phyloP scores from a whole-genome alignment of 352 stramenopile species.

The Pythium apleroticum region DNA sequence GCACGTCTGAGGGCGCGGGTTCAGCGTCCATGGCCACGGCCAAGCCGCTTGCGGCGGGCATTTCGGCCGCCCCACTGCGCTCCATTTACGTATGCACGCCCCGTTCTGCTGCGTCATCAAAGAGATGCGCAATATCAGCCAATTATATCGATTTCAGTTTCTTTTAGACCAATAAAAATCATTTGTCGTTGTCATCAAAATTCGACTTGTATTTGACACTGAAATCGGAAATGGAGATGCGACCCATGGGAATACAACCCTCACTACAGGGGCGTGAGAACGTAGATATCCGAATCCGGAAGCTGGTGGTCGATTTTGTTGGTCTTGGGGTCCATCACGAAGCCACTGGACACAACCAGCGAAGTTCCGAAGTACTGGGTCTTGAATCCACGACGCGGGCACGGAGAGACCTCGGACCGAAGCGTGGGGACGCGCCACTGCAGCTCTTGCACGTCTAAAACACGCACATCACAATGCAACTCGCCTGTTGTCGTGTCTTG shows the following conservation, averaged over 20 bases:
- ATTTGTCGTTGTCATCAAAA: no score
- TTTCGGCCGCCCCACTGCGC: not conserved
- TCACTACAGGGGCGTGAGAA: slow-evolving; percentile 27
- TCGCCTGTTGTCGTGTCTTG: slow-evolving; percentile 49
- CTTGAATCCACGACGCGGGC: slow-evolving; percentile 73
- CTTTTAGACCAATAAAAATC: no score
- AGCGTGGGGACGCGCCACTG: slow-evolving; percentile 40
- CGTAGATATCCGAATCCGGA: slow-evolving; percentile 58
- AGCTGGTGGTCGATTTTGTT: slow-evolving; percentile 56
- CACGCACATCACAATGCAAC: slow-evolving; percentile 49
- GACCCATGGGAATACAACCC: not conserved
- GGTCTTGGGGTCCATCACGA: slow-evolving; percentile 41
- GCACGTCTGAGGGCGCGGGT: no score
- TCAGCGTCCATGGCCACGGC: no score
- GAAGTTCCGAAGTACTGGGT: slow-evolving; percentile 77
- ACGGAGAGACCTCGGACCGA: slow-evolving; percentile 34
- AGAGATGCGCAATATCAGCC: no score
- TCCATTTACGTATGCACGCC: not conserved
- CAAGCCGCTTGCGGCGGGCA: not conserved
- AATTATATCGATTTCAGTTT: no score
- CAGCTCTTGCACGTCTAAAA: slow-evolving; percentile 37
- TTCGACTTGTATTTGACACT: no score
- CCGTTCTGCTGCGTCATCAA: not conserved
- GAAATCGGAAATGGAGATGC: no score
- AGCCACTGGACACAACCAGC: slow-evolving; percentile 72